Conservation (phyloP, 2,329 filamentous ascomycete genomes). For the Calonectria ilicicola region DNA sequence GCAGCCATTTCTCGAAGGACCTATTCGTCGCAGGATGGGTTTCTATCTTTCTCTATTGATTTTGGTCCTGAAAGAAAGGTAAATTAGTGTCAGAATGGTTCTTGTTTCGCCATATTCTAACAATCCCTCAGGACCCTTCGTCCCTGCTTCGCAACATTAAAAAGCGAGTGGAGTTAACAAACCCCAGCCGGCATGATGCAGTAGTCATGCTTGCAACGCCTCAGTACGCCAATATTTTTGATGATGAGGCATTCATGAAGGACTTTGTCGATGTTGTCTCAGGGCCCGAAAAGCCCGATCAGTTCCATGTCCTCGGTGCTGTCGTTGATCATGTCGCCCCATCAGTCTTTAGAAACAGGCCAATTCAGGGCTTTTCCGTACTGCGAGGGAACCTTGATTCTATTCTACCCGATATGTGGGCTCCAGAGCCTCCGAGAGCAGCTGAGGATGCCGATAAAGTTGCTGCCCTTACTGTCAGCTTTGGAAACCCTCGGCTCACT, state of each 20-base stretch:
- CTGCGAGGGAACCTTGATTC: conserved; percentile 55
- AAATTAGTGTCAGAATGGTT: not conserved
- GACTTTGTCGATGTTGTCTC: conserved; percentile 60
- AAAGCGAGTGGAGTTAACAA: conserved; percentile 41
- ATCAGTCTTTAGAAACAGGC: conserved; percentile 42
- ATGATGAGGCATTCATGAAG: conserved; percentile 56
- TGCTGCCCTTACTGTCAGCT: conserved; percentile 56
- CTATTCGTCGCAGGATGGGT: conserved; percentile 31
- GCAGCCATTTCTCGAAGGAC: conserved; percentile 32
- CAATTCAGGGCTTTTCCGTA: conserved; percentile 62
- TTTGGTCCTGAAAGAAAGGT: conserved; percentile 31
- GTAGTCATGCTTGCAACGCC: conserved; percentile 64
- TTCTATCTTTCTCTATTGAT: conserved; percentile 37
- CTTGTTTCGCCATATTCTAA: conserved; percentile 17
- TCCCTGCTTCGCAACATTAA: conserved; percentile 33
- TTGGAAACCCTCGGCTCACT: conserved; percentile 56
- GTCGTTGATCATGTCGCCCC: conserved; percentile 67
- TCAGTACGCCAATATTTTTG: conserved; percentile 60
- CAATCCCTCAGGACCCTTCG: conserved; percentile 28
- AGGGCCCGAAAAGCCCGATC: conserved; percentile 51
- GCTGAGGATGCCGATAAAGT: conserved; percentile 49
- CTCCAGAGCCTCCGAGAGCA: conserved; percentile 39
- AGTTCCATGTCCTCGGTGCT: conserved; percentile 63
- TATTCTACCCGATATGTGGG: conserved; percentile 62
- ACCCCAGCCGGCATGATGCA: conserved; percentile 50